These are phyloP conservation scores for Verticillium dahliae DNA, from an alignment of 2,329 filamentous ascomycete species.

Conservation along the genomic window DNA sequence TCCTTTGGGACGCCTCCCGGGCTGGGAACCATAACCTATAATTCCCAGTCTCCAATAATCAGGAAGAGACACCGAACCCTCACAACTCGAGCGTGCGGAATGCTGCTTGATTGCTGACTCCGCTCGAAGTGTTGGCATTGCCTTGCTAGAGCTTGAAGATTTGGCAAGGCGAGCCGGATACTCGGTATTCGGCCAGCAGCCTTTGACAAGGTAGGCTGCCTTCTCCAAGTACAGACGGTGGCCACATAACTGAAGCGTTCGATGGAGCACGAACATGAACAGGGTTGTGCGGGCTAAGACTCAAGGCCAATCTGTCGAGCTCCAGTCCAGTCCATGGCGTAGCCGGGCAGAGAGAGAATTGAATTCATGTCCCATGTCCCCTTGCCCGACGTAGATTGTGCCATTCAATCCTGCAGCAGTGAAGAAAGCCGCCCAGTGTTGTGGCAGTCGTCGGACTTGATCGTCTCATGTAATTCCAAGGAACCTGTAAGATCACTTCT, in stretches of 20 bases:
- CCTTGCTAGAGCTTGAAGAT: not conserved
- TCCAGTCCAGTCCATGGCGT: not conserved
- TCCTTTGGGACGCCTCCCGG: not conserved
- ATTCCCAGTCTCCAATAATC: not conserved
- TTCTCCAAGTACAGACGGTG: not conserved
- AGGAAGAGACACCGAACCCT: not conserved
- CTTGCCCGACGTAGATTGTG: not conserved
- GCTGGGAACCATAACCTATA: not conserved
- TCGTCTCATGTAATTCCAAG: not conserved
- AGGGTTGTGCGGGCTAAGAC: not conserved
- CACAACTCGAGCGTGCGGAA: too few relatives aligned
- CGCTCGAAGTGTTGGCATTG: too few relatives aligned
- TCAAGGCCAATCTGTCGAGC: not conserved
- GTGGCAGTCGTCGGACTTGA: not conserved
- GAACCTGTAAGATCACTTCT: not conserved
- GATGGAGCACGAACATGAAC: not conserved
- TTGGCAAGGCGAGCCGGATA: not conserved
- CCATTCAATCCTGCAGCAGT: not conserved
- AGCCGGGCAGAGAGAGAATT: not conserved
- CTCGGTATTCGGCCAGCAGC: not conserved
- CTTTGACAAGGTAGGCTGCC: not conserved
- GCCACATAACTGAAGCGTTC: not conserved
- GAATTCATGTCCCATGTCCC: not conserved
- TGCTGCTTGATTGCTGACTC: too few relatives aligned
- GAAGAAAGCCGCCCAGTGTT: not conserved